Evolutionary conservation across 805 yeast genomes (phyloP).

Genomic region (Suhomyces faveliae): DNA sequence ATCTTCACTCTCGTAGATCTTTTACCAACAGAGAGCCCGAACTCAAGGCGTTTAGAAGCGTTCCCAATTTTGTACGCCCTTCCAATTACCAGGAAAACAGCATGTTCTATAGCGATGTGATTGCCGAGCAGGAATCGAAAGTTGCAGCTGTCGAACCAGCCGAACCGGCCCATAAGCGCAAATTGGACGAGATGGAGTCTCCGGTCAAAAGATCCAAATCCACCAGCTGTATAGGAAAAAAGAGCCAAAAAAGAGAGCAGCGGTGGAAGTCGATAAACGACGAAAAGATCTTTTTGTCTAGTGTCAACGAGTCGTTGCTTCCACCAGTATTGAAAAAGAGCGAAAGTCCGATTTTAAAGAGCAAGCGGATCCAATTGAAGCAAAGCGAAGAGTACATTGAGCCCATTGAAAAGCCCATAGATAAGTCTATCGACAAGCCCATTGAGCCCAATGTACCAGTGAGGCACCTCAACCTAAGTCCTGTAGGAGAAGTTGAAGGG

Average conservation of each 20-base stretch:
- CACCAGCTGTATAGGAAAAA: slow-evolving; percentile 16
- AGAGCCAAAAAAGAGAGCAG: slow-evolving; percentile 16
- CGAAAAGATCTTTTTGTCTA: slow-evolving; percentile 28
- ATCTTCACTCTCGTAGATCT: background rate
- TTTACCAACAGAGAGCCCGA: slow-evolving; percentile 6
- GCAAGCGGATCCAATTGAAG: slow-evolving; percentile 17
- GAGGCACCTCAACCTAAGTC: slow-evolving; percentile 4
- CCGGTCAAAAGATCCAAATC: slow-evolving; percentile 27
- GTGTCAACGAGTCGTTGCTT: slow-evolving; percentile 29
- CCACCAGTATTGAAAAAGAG: slow-evolving; percentile 35
- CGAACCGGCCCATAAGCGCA: background rate
- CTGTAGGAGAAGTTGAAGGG: slow-evolving; percentile 10
- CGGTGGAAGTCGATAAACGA: slow-evolving; percentile 26
- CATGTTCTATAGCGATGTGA: background rate
- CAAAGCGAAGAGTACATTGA: background rate
- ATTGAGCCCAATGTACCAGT: too few relatives aligned
- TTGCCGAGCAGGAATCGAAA: slow-evolving; percentile 7
- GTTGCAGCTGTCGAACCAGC: background rate
- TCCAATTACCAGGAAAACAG: background rate
- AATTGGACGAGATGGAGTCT: background rate
- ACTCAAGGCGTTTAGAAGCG: slow-evolving; percentile 12
- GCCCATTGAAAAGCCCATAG: background rate
- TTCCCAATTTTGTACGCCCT: slow-evolving; percentile 10
- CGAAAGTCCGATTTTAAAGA: slow-evolving; percentile 30
- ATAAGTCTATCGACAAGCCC: background rate